Evolutionary conservation across 805 yeast genomes (phyloP).

Genomic region (Kazachstania psychrophila): DNA sequence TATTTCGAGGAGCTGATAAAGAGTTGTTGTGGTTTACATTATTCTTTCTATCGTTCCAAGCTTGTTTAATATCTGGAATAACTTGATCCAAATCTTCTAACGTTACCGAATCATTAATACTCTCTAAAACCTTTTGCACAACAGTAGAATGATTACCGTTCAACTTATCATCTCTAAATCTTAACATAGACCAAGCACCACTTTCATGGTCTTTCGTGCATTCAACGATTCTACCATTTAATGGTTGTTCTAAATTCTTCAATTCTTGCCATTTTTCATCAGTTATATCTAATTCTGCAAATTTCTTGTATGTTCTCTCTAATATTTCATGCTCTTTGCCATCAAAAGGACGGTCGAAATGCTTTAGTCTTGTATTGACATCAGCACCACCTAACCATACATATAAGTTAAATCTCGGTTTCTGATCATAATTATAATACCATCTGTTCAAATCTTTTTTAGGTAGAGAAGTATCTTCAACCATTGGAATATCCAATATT

Average conservation of each 20-base stretch:
- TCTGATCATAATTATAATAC: conserved; percentile 72
- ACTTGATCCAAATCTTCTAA: conserved; percentile 62
- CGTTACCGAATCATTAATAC: conserved; percentile 79
- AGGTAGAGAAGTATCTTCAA: conserved; percentile 25
- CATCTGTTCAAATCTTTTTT: conserved; percentile 60
- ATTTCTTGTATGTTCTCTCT: conserved; percentile 49
- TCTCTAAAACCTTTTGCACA: conserved; percentile 71
- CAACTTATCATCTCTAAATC: conserved; percentile 88
- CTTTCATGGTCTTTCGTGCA: conserved; percentile 54
- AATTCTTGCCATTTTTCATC: conserved; percentile 76
- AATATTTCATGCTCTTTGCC: conserved; percentile 26
- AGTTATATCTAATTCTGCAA: conserved; percentile 50
- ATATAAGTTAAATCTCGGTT: conserved; percentile 57
- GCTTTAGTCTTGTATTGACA: conserved; percentile 22
- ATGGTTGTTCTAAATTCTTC: conserved; percentile 63
- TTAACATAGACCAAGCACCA: conserved; percentile 70
- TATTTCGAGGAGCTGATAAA: background rate
- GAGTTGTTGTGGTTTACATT: background rate
- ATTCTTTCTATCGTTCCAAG: conserved; percentile 53
- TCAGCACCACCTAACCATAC: conserved; percentile 67
- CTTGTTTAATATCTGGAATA: conserved; percentile 44
- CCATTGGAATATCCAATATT: conserved; percentile 34
- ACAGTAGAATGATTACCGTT: conserved; percentile 79
- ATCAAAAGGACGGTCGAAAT: conserved; percentile 27
- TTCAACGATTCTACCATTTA: conserved; percentile 84